Percentiles rank a stretch among this genome's conserved stretches.
Conservation (phyloP, 805 yeast genomes). For the Nakazawaea wyomingensis region DNA sequence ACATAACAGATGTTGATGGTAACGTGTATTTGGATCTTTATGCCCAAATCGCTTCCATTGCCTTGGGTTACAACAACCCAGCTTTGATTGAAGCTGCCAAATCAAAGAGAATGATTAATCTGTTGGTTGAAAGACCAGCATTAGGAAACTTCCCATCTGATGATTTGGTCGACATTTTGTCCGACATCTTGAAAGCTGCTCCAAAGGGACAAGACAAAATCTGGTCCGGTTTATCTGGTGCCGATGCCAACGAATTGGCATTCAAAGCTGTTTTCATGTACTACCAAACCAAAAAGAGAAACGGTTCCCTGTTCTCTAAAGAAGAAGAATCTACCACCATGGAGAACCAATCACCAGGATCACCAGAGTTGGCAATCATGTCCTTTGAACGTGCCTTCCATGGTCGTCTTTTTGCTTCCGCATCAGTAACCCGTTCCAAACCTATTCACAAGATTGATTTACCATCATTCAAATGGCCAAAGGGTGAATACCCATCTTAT, state of each 20-base stretch:
- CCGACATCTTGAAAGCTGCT: slow-evolving; percentile 53
- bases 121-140: slow-evolving; percentile 66
- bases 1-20: slow-evolving; percentile 62
- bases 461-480: slow-evolving; percentile 59
- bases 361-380: slow-evolving; percentile 46
- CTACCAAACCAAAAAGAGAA: slow-evolving; percentile 51
- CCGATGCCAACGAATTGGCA: slow-evolving; percentile 68
- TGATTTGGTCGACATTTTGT: slow-evolving; percentile 45
- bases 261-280: slow-evolving; percentile 68
- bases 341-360: slow-evolving; percentile 48
- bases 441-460: slow-evolving; percentile 54
- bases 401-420: slow-evolving; percentile 51
- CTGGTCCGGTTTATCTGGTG: slow-evolving; percentile 65
- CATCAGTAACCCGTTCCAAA: slow-evolving; percentile 51
- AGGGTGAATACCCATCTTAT: slow-evolving; percentile 67
- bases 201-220: slow-evolving; percentile 56
- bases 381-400: slow-evolving; percentile 54
- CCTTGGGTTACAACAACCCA: slow-evolving; percentile 68
- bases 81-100: slow-evolving; percentile 53
- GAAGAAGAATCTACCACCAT: slow-evolving; percentile 44
- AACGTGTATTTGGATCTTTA: slow-evolving; percentile 57
- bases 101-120: slow-evolving; percentile 57
- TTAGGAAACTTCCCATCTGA: slow-evolving; percentile 58
- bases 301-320: slow-evolving; percentile 34
- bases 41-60: slow-evolving; percentile 70